Percentiles rank a stretch among this genome's conserved stretches.
These are phyloP conservation scores for Coprinellus aureogranulatus DNA, from an alignment of 768 basidiomycete genomes.

Conservation along the genomic window DNA sequence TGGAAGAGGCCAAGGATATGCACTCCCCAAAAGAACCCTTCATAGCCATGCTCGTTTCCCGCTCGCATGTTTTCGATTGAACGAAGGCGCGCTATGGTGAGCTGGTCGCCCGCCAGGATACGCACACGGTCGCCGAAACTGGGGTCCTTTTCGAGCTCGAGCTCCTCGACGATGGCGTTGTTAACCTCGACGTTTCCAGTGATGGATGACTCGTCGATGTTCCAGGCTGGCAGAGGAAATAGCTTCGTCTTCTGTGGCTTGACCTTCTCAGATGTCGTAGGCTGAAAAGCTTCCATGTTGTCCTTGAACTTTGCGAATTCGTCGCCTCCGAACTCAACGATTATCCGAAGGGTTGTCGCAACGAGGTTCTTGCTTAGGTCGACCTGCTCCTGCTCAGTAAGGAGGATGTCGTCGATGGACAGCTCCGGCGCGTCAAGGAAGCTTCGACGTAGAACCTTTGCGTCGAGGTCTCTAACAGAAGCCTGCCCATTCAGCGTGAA, in stretches of 20 bases:
- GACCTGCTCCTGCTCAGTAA: constrained; percentile 16
- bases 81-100: constrained; percentile 32
- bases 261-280: constrained; percentile 23
- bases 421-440: constrained; percentile 24
- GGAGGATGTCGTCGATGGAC: constrained; percentile 23
- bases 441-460: constrained; percentile 14
- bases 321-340: constrained; percentile 27
- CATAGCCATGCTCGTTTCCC: constrained; percentile 26
- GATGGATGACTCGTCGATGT: constrained; percentile 36
- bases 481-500: constrained; percentile 25
- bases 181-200: constrained; percentile 32
- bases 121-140: constrained; percentile 3
- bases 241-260: constrained; percentile 20
- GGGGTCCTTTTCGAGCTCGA: constrained; percentile 17
- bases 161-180: constrained; percentile 24
- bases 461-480: constrained; percentile 19
- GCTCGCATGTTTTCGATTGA: constrained; percentile 26
- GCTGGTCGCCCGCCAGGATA: constrained; percentile 32
- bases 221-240: constrained; percentile 29
- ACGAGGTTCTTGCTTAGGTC: constrained; percentile 15
- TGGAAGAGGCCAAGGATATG: constrained; percentile 38
- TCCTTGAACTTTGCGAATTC: constrained; percentile 23
- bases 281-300: constrained; percentile 15
- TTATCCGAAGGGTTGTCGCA: constrained; percentile 28
- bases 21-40: constrained; percentile 20